phyloP scores from a whole-genome alignment of 176 grass and related monocot species.

The Triticum turgidum region DNA sequence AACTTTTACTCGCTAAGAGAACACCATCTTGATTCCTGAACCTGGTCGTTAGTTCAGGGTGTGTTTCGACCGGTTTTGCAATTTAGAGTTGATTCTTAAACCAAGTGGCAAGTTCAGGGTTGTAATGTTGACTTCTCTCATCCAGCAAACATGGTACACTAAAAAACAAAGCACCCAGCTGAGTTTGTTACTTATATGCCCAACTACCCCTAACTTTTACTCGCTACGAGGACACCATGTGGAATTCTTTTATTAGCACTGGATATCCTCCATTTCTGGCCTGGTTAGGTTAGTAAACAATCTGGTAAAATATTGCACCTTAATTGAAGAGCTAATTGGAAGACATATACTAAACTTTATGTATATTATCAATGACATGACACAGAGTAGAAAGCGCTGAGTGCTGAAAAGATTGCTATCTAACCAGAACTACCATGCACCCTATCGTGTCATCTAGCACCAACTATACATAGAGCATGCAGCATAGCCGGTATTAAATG shows the following conservation, averaged over 20 bases:
- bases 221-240: neutral
- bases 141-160: neutral
- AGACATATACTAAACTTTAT: neutral
- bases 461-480: neutral
- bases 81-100: no score
- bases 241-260: neutral
- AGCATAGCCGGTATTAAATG: neutral
- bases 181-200: neutral
- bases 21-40: neutral
- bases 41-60: no score
- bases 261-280: neutral
- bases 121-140: no score
- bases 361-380: neutral
- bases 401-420: neutral
- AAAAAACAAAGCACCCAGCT: neutral
- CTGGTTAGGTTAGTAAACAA: neutral
- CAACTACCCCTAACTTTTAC: neutral
- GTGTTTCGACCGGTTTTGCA: no score
- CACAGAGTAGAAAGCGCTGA: neutral
- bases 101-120: no score
- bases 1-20: constrained; percentile 7
- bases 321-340: neutral
- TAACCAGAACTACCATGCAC: neutral
- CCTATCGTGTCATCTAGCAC: neutral
- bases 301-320: neutral